Evolutionary conservation across 371 early-diverging fungal species (phyloP), one percentile per base, ranked within the genome.

Genomic region (Globomyces sp.): DNA sequence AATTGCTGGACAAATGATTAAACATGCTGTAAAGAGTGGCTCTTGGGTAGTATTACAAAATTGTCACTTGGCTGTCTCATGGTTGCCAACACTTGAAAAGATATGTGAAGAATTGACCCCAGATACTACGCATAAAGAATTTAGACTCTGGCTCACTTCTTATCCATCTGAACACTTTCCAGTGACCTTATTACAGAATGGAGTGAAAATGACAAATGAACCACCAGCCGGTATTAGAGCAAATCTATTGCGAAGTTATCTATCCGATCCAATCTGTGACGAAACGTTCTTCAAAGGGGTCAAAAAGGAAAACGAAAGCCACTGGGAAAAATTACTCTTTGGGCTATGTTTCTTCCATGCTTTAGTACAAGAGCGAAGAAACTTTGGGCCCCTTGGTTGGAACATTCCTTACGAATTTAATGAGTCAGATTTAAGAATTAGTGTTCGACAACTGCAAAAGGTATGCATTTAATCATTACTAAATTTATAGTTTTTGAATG

Each of bases 341-440:
- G 81, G 83, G 0, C 58, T 85, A 9, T 85, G 85, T 64, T 85
- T 83, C 71, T 85, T 85, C 77, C 85, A 85, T 65, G 84, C 78
- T 4, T 57, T 85, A 4, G 79, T 85, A n/a, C 85, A 85, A 65
- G 85, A 85, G 63, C 63, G 85, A 36, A 52, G 83, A 53, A 85
- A 81, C 74, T 85, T 85, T 77, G 85, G 85, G 1, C 85, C 85
- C 24, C 70, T 85, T 1, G 85, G 85, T 44, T 85, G 85, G 85
- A 85, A 85, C 63, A 84, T 83, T 49, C 81, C 85, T 9, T 85
- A 85, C 64, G 84, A 85, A 64, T 85, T 85, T 62, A 85, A 85
- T 67, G 85, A 84, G 62, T 77, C 80, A 2, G 85, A 85, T 68
- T 60, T 85, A 45, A 55, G 78, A 11, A 84, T 84, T 70, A 79